Base-by-base conservation (phyloP, 495 filamentous ascomycete genomes). In the Penicillium salamii region DNA sequence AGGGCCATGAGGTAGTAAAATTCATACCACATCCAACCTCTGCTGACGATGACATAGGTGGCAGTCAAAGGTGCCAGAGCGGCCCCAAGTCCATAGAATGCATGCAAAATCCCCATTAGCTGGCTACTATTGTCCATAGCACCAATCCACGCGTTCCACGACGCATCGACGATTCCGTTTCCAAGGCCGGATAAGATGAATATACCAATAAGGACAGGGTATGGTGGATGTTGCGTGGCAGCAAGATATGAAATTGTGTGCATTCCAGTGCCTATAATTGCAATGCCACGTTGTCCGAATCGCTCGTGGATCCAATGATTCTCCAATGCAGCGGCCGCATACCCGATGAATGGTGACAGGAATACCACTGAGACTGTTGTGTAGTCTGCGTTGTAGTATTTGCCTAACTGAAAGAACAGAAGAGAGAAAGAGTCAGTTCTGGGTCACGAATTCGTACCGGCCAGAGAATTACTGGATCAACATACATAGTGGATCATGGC, bases 271-370 rank as follows among this genome's bases (percentile, higher is more conserved):
- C 66, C 80, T 11, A 90, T 61, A 44, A 85, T 45, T 32, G 86
- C 86, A 9, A 91, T 76, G 15, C 88, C 88, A 1, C 80, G 80
- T 49, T 89, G 87, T 9, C 88, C 88, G 42, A 82, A 71, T 37
- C 68, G 66, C 50, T 78, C 60, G 54, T 82, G 80, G 36, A 81
- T 63, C 1, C 57, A 44, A 57, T 78, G 79, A 54, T 78, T 78
- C 31, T 76, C 56, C 5, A 78, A 52, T 9, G 80, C 76, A 3
- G 78, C 69, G 5, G 61, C 34, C 28, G 68, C 73, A 62, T 81
- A 83, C 21, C 80, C 78, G 7, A 67, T 67, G 34, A 81, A 70
- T 3, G 80, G 80, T 6, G 76, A 76, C 6, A 82, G 68, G 63
- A 82, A 82, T 52, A 82, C 65, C 19, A 83, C 65, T 5, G 78